Evolutionary conservation across 2,329 filamentous ascomycete species (phyloP).

Genomic region (Calonectria pteridis): DNA sequence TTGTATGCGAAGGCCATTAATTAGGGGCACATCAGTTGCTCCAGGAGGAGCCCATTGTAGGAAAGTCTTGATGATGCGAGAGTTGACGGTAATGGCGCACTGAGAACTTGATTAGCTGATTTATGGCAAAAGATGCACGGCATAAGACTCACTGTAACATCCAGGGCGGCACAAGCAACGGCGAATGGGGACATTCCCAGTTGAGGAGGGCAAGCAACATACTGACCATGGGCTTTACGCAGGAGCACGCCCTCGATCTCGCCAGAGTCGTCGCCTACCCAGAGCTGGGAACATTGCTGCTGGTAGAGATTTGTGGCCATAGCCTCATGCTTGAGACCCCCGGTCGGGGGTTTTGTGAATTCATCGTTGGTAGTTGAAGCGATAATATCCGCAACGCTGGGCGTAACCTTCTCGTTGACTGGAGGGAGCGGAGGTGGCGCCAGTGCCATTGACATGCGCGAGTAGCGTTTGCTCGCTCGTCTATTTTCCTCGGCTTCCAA

Average conservation of each 20-base stretch:
- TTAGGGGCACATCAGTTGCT: slow-evolving; percentile 79
- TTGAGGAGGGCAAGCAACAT: slow-evolving; percentile 79
- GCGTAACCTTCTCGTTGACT: slow-evolving; percentile 55
- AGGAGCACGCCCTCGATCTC: slow-evolving; percentile 80
- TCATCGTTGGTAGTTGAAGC: slow-evolving; percentile 57
- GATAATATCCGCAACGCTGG: slow-evolving; percentile 62
- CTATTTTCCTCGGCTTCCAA: slow-evolving; percentile 30
- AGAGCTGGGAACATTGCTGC: slow-evolving; percentile 80
- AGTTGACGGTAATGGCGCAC: slow-evolving; percentile 86
- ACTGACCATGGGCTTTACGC: slow-evolving; percentile 75
- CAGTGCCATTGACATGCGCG: slow-evolving; percentile 31
- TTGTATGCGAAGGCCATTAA: slow-evolving; percentile 82
- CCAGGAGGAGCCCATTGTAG: slow-evolving; percentile 79
- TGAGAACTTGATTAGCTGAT: slow-evolving; percentile 46
- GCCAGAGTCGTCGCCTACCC: slow-evolving; percentile 78
- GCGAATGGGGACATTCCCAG: slow-evolving; percentile 74
- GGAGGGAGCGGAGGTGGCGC: slow-evolving; percentile 39
- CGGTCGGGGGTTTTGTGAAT: slow-evolving; percentile 66
- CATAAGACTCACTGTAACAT: slow-evolving; percentile 70
- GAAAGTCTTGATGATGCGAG: slow-evolving; percentile 82
- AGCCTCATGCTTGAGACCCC: slow-evolving; percentile 84
- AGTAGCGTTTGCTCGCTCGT: slow-evolving; percentile 32
- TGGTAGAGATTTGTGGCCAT: slow-evolving; percentile 89
- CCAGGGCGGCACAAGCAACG: slow-evolving; percentile 74
- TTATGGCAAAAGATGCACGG: not conserved